A percentile compares a stretch with the other conserved stretches of the same genome.
Conservation (phyloP, 2,329 filamentous ascomycete genomes). For the Eurotiales sp. region DNA sequence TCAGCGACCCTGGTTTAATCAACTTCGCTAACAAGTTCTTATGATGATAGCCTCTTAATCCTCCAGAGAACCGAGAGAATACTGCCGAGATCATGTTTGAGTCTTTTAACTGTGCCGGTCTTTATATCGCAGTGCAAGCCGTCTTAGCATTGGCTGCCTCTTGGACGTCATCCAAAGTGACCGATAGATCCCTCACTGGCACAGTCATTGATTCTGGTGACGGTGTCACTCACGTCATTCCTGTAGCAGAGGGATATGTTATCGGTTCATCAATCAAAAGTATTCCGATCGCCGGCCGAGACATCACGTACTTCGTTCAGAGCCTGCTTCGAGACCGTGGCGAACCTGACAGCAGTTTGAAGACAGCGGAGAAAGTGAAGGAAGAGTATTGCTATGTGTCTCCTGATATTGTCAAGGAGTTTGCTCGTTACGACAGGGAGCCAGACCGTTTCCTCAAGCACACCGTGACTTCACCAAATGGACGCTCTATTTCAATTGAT, state of each 20-base stretch:
- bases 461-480: conserved; percentile 78
- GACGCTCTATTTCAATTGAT: conserved; percentile 79
- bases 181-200: conserved; percentile 90
- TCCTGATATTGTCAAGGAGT: conserved; percentile 98
- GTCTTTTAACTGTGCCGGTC: conserved; percentile 97
- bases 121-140: conserved; percentile 98
- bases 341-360: conserved; percentile 92
- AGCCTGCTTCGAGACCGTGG: conserved; percentile 91
- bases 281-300: conserved; percentile 93
- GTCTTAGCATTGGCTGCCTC: conserved; percentile 94
- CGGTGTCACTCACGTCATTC: conserved; percentile 98
- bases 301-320: conserved; percentile 99
- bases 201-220: conserved; percentile 99
- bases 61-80: conserved; percentile 97
- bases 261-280: conserved; percentile 99
- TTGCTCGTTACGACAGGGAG: conserved; percentile 88
- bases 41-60: conserved; percentile 74
- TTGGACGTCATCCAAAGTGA: conserved; percentile 98
- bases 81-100: conserved; percentile 99
- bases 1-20: not conserved
- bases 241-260: conserved; percentile 96
- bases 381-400: conserved; percentile 98
- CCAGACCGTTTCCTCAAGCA: conserved; percentile 88
- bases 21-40: not conserved
- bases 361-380: conserved; percentile 97